A percentile compares a stretch with the other conserved stretches of the same genome.
phyloP scores from a whole-genome alignment of 495 filamentous ascomycete species.

The Hyaloscypha bicolor region DNA sequence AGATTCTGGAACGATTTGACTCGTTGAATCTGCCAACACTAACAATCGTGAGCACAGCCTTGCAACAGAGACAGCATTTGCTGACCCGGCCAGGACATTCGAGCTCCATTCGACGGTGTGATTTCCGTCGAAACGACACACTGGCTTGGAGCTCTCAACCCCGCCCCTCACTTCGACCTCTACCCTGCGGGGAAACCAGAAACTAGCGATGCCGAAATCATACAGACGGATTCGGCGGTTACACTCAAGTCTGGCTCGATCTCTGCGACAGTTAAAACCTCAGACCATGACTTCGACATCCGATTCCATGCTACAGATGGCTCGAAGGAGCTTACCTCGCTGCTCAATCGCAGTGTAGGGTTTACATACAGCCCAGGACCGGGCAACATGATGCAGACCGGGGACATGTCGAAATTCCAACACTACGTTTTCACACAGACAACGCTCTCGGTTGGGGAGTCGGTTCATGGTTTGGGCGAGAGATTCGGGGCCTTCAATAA shows the following conservation, averaged over 20 bases:
- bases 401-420: conserved; percentile 54
- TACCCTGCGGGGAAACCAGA: conserved; percentile 53
- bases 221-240: conserved; percentile 50
- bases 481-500: conserved; percentile 72
- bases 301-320: conserved; percentile 52
- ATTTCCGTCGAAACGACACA: conserved; percentile 66
- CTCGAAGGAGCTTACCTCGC: conserved; percentile 56
- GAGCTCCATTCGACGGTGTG: conserved; percentile 58
- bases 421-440: conserved; percentile 66
- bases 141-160: conserved; percentile 59
- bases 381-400: conserved; percentile 52
- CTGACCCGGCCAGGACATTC: conserved; percentile 48
- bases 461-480: conserved; percentile 70
- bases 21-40: conserved; percentile 58
- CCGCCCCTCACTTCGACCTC: conserved; percentile 66
- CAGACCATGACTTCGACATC: conserved; percentile 58
- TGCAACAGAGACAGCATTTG: conserved; percentile 19
- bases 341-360: conserved; percentile 62
- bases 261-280: conserved; percentile 52
- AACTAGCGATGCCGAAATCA: conserved; percentile 46
- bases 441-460: conserved; percentile 65
- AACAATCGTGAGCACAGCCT: conserved; percentile 40
- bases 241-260: conserved; percentile 58
- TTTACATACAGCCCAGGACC: conserved; percentile 53
- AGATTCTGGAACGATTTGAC: conserved; percentile 52